Evolutionary conservation across 371 early-diverging fungal species (phyloP).

Genomic region (Basidiobolus meristosporus): DNA sequence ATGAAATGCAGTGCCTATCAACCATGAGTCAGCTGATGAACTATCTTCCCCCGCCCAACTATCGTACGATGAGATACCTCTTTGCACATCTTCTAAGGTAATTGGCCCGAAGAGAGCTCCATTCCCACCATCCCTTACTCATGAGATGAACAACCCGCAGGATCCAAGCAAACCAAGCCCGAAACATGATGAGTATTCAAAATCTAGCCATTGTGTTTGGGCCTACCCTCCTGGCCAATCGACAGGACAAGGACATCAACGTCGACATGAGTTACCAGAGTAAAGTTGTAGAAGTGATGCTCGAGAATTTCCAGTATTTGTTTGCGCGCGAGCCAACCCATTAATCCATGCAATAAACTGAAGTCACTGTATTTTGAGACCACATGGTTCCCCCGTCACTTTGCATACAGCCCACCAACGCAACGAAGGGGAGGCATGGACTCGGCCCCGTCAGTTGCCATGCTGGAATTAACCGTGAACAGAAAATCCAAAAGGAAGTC

Average conservation of each 20-base stretch:
- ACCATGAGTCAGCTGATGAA: constrained; percentile 42
- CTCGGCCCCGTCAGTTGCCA: too few species aligned
- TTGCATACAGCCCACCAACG: too few species aligned
- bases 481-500: too few species aligned
- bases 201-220: constrained; percentile 84
- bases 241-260: constrained; percentile 10
- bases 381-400: too few species aligned
- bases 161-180: constrained; percentile 46
- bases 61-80: constrained; percentile 48
- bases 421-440: too few species aligned
- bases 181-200: constrained; percentile 69
- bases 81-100: constrained; percentile 54
- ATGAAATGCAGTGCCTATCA: constrained; percentile 31
- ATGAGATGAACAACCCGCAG: constrained; percentile 12
- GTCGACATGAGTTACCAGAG: constrained; percentile 34
- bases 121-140: not conserved
- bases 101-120: constrained; percentile 1
- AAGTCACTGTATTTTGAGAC: too few species aligned
- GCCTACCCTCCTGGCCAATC: constrained; percentile 52
- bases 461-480: too few species aligned
- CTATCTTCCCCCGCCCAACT: constrained; percentile 51
- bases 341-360: too few species aligned
- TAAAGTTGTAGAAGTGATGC: constrained; percentile 30
- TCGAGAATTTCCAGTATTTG: too few species aligned
- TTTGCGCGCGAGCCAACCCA: too few species aligned